These are phyloP conservation scores for Funneliformis geosporum DNA, from an alignment of 192 early-diverging fungal genomes.

Conservation along the genomic window DNA sequence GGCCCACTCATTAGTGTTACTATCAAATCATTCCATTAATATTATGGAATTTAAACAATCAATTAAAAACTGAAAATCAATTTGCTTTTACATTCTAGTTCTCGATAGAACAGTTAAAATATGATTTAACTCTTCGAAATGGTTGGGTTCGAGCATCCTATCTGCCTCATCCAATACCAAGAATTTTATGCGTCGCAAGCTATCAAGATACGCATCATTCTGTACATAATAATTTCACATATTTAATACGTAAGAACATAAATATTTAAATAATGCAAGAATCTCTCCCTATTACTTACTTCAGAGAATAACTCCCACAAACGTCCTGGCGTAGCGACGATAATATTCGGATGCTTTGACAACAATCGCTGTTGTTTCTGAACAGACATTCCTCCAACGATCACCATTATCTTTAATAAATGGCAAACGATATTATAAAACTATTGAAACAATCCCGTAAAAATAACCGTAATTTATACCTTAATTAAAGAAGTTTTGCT, in stretches of 20 bases:
- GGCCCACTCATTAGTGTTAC: slow-evolving; percentile 39
- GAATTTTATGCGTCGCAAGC: slow-evolving; percentile 63
- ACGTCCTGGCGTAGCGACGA: slow-evolving; percentile 83
- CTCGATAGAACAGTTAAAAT: slow-evolving; percentile 58
- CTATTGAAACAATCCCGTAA: too few species aligned
- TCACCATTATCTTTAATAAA: slow-evolving; percentile 62
- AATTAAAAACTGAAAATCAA: not conserved
- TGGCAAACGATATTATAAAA: not conserved
- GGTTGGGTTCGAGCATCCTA: slow-evolving; percentile 78
- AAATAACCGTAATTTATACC: not conserved
- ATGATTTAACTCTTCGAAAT: slow-evolving; percentile 71
- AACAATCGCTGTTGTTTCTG: slow-evolving; percentile 88
- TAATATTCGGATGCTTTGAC: slow-evolving; percentile 63
- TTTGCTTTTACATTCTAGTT: slow-evolving; percentile 40
- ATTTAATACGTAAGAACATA: too few species aligned
- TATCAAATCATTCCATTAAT: not conserved
- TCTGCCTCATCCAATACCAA: slow-evolving; percentile 85
- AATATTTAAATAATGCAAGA: too few species aligned
- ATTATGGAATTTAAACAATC: slow-evolving; percentile 9
- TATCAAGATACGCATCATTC: slow-evolving; percentile 57
- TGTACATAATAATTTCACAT: slow-evolving; percentile 25
- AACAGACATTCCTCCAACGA: slow-evolving; percentile 94
- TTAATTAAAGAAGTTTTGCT: slow-evolving; percentile 39
- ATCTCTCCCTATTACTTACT: not conserved
- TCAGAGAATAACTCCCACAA: slow-evolving; percentile 60